Evolutionary conservation across 805 yeast species (phyloP), one percentile per base, ranked within the genome.

Genomic region (Starmerella scarabaei): DNA sequence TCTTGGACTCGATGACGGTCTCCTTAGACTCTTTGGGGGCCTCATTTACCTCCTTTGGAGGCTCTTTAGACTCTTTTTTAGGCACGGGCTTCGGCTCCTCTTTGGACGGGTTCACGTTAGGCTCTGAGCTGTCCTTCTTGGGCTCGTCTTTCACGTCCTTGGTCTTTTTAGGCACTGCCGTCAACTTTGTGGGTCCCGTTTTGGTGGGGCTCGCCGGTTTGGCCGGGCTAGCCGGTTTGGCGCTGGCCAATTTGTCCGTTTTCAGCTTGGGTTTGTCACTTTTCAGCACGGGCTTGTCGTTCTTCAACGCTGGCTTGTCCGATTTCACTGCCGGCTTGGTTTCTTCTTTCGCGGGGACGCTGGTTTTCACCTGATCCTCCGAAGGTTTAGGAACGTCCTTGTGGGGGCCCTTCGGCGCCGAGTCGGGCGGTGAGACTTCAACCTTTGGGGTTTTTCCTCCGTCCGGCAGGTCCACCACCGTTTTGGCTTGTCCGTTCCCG

Each of bases 271-370:
- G 26, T 23, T 23, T 23, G 93, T 50, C 80, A 73, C 53, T 82
- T 93, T 33, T 82, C 60, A 53, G 33, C 4, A 77, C 83, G 30
- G 72, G 62, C 44, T 69, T 72, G 41, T 73, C 78, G 21, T 72
- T 69, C 49, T 72, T 69, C 37, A 70, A 66, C 31, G 94, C 94
- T 41, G 84, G n/a, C n/a, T n/a, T n/a, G n/a, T n/a, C n/a, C n/a
- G n/a, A n/a, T n/a, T n/a, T n/a, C n/a, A n/a, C n/a, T n/a, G n/a
- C n/a, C n/a, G n/a, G n/a, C n/a, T n/a, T n/a, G n/a, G n/a, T n/a
- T n/a, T n/a, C n/a, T n/a, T n/a, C n/a, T n/a, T n/a, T n/a, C n/a
- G n/a, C n/a, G n/a, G n/a, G n/a, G n/a, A n/a, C n/a, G n/a, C n/a
- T n/a, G n/a, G n/a, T n/a, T n/a, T n/a, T n/a, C n/a, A n/a, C n/a